Evolutionary conservation across 345 rosid species (phyloP), one percentile per base, ranked within the genome.

Genomic region (Laguncularia racemosa): DNA sequence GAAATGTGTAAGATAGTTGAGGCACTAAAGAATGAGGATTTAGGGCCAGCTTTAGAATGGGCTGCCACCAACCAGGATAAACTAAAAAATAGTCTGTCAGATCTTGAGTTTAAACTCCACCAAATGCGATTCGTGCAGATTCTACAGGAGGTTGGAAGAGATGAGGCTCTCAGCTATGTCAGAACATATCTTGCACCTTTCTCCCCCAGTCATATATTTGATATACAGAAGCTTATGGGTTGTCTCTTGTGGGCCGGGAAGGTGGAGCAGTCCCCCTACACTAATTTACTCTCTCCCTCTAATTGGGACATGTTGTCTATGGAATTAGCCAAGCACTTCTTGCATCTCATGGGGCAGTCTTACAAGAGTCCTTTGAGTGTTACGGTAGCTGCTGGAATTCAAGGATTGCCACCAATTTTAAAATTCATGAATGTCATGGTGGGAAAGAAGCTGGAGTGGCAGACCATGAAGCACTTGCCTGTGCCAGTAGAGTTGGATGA

Each of bases 1-100:
- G 85, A 86, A 67, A 55, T 86, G 70, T 63, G 76, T 64, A 76
- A 60, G 57, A 55, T 92, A 59, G 72, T 76, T 3, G 86, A 86
- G 62, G 82, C 89, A 8, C 60, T 92, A 73, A 77, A 63, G 65
- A 61, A 26, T 56, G 76, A 60, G 64, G 69, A 83, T 69, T 67
- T 80, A 14, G 78, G 69, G 60, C 98, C 95, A 68, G 91, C 91
- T n/a, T 67, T 92, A 74, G 71, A 67, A 46, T 89, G 98, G 98
- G 78, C 73, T 18, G 56, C 77, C 33, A 55, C 62, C 56, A 85
- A 85, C 70, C 61, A 71, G 8, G 80, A 60, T 51, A 73, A 74
- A 48, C 88, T 91, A 53, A 61, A 59, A 46, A 72, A 62, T 56
- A 69, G 50, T 54, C 79, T 83, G 64, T 78, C 88, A 6, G 63